phyloP scores from a whole-genome alignment of 371 early-diverging fungal species.

The Mucor ambiguus region DNA sequence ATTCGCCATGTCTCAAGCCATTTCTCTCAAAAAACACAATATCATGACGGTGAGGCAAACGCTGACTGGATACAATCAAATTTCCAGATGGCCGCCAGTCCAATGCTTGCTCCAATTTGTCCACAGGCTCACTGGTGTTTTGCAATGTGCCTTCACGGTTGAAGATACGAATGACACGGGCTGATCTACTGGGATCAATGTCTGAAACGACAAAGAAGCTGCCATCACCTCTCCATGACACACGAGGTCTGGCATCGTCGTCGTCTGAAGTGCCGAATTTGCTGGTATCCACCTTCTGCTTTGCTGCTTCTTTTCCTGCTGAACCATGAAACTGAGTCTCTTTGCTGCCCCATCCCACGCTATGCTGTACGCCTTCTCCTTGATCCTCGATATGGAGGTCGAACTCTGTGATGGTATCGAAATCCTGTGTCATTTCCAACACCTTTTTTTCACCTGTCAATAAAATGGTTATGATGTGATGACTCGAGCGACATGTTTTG shows the following conservation, averaged over 20 bases:
- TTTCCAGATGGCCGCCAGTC: slow-evolving; percentile 92
- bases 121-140: slow-evolving; percentile 81
- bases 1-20: slow-evolving; percentile 94
- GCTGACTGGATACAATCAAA: slow-evolving; percentile 84
- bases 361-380: slow-evolving; percentile 76
- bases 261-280: slow-evolving; percentile 62
- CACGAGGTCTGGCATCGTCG: slow-evolving; percentile 76
- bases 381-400: slow-evolving; percentile 65
- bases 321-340: slow-evolving; percentile 98
- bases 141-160: slow-evolving; percentile 86
- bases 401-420: slow-evolving; percentile 86
- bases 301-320: slow-evolving; percentile 82
- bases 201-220: slow-evolving; percentile 75
- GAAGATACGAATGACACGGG: slow-evolving; percentile 79
- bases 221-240: slow-evolving; percentile 95
- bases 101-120: slow-evolving; percentile 80
- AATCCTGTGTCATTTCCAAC: slow-evolving; percentile 91
- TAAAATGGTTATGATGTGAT: background rate
- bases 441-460: slow-evolving; percentile 69
- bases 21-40: slow-evolving; percentile 95
- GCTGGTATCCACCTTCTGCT: slow-evolving; percentile 53
- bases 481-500: background rate
- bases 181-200: slow-evolving; percentile 57
- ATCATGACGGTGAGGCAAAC: slow-evolving; percentile 81
- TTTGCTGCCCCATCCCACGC: slow-evolving; percentile 97